These are phyloP conservation scores for Dioszegia hungarica DNA, from an alignment of 768 basidiomycete genomes.

Conservation along the genomic window DNA sequence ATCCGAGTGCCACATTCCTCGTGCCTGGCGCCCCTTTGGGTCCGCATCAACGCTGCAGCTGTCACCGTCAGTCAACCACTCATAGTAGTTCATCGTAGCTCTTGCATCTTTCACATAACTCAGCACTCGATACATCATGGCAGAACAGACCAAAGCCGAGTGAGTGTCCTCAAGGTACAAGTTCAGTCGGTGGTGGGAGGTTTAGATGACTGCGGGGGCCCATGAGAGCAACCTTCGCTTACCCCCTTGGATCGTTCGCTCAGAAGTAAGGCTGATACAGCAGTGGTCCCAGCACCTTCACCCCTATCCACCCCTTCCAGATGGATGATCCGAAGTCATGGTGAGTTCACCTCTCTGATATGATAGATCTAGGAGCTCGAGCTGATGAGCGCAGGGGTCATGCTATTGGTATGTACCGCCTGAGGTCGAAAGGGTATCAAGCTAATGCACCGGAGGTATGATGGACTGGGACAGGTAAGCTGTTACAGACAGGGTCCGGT, in stretches of 20 bases:
- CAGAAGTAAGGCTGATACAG: neutral
- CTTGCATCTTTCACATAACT: neutral
- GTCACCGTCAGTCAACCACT: neutral
- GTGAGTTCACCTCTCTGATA: conserved; percentile 13
- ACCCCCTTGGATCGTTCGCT: no score
- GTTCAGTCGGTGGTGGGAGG: neutral
- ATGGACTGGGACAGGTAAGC: conserved; percentile 48
- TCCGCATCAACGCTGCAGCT: no score
- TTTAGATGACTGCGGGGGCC: no score
- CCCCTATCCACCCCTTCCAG: conserved; percentile 48
- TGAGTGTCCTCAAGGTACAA: neutral
- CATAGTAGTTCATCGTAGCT: neutral
- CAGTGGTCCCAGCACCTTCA: conserved; percentile 30
- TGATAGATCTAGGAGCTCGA: neutral
- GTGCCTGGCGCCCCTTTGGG: neutral
- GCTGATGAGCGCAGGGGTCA: conserved; percentile 23
- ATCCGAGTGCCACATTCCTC: neutral
- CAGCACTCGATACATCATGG: neutral
- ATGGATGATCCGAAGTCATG: conserved; percentile 45
- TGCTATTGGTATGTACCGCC: neutral
- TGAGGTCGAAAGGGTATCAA: neutral
- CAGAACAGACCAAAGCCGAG: conserved; percentile 1
- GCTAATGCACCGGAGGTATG: conserved; percentile 27
- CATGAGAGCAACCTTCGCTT: no score
- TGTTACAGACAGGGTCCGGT: no score